Evolutionary conservation across 73 alveolate species (phyloP).

Genomic region (Breviolum minutum): DNA sequence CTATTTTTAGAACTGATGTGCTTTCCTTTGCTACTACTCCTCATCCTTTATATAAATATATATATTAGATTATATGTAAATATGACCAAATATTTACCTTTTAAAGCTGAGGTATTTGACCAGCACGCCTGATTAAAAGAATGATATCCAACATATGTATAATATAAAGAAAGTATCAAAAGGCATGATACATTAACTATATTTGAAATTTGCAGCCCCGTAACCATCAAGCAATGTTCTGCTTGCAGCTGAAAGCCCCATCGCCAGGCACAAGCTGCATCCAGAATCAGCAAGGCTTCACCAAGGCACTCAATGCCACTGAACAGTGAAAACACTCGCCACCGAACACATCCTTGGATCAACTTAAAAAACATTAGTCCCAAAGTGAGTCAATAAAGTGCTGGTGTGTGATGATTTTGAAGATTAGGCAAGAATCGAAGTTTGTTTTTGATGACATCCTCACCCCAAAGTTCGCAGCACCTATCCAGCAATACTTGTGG

Average conservation of each 20-base stretch:
- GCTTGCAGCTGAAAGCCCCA: not conserved
- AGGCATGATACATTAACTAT: not conserved
- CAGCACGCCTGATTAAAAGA: too few relatives aligned
- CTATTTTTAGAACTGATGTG: too few relatives aligned
- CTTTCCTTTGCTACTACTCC: too few relatives aligned
- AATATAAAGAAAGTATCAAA: not conserved
- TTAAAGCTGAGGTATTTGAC: too few relatives aligned
- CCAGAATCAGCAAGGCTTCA: not conserved
- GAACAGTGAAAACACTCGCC: not conserved
- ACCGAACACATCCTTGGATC: not conserved
- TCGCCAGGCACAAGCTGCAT: not conserved
- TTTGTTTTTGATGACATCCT: not conserved
- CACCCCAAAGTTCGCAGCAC: not conserved
- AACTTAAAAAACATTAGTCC: not conserved
- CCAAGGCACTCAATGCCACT: not conserved
- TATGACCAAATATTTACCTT: too few relatives aligned
- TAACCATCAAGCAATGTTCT: not conserved
- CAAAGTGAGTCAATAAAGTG: not conserved
- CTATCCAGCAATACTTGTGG: not conserved
- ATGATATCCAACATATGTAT: not conserved
- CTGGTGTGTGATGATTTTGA: too few relatives aligned
- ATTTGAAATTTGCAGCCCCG: not conserved
- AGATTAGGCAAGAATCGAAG: not conserved
- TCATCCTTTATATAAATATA: too few relatives aligned
- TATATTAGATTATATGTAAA: too few relatives aligned